phyloP scores from a whole-genome alignment of 305 asterid genomes.

The Fraxinus sp. region DNA sequence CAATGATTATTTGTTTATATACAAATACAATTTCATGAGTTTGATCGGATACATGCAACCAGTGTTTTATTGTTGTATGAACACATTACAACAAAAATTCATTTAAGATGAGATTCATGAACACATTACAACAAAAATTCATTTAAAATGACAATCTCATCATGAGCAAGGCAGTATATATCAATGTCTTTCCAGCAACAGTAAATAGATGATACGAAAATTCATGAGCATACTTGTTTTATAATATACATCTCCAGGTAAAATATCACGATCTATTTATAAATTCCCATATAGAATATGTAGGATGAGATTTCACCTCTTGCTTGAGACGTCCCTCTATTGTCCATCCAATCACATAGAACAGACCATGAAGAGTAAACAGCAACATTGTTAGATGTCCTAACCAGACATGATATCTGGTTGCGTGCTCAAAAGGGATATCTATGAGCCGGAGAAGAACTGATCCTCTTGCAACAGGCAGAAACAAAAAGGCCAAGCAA shows the following conservation, averaged over 20 bases:
- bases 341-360: slow-evolving; percentile 55
- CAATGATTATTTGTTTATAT: background rate
- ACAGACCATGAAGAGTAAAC: slow-evolving; percentile 73
- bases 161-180: background rate
- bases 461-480: slow-evolving; percentile 76
- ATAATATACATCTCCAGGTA: background rate
- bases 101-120: background rate
- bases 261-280: background rate
- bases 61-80: background rate
- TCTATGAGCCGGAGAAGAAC: slow-evolving; percentile 68
- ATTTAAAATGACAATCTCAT: background rate
- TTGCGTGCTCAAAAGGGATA: slow-evolving; percentile 87
- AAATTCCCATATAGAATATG: background rate
- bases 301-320: slow-evolving; percentile 40
- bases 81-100: background rate
- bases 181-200: background rate
- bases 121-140: background rate
- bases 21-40: background rate
- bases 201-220: background rate
- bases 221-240: background rate
- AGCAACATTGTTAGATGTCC: slow-evolving; percentile 82
- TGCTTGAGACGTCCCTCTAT: slow-evolving; percentile 47
- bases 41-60: background rate
- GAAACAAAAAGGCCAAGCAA: slow-evolving; percentile 65
- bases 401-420: slow-evolving; percentile 84